A percentile compares a stretch with the other conserved stretches of the same genome.
Evolutionary conservation across 108 stramenopile genomes (phyloP).

Genomic region (Skeletonema costatum): DNA sequence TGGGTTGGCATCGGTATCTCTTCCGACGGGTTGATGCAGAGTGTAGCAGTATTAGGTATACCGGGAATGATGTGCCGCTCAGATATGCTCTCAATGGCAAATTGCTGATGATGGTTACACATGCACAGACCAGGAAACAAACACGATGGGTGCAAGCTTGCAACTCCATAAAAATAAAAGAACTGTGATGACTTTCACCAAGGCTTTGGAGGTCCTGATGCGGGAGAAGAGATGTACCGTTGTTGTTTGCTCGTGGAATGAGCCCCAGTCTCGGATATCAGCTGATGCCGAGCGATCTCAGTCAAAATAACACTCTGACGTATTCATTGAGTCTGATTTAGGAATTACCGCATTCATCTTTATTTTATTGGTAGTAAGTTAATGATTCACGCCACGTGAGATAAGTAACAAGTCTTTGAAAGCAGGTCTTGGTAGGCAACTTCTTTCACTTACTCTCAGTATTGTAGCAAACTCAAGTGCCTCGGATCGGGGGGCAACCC

Average conservation of each 20-base stretch:
- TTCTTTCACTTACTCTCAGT: too few species aligned
- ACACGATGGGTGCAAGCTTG: constrained; percentile 1
- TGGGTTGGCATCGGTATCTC: constrained; percentile 6
- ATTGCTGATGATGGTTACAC: not conserved
- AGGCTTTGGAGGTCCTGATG: not conserved
- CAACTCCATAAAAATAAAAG: not conserved
- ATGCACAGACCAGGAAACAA: not conserved
- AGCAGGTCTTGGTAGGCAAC: too few species aligned
- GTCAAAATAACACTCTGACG: not conserved
- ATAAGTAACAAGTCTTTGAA: not conserved
- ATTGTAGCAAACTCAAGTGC: too few species aligned
- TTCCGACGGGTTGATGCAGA: not conserved
- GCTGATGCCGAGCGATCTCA: not conserved
- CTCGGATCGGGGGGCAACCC: too few species aligned
- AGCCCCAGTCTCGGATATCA: not conserved
- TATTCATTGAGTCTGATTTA: not conserved
- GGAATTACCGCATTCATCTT: too few species aligned
- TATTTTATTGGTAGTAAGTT: not conserved
- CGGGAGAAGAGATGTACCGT: not conserved
- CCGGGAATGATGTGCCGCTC: not conserved
- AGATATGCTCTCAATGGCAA: constrained; percentile 1
- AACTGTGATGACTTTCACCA: not conserved
- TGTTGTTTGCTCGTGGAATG: not conserved
- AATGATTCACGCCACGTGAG: not conserved
- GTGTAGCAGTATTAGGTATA: not conserved